Conservation (phyloP, 1,139 yeast genomes). For the Hanseniaspora sp. region DNA sequence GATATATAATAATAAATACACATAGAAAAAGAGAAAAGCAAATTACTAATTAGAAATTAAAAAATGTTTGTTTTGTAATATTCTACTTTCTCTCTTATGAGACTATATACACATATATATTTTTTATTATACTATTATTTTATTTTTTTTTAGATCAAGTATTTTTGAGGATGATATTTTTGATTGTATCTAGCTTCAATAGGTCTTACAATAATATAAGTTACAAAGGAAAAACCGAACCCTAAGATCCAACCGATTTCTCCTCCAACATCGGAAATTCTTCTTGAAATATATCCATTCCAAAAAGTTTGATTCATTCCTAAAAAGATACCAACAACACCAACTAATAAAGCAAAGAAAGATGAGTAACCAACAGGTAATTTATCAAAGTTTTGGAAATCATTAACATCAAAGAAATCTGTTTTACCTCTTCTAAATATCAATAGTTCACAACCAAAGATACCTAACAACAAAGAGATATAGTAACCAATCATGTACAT, state of each 20-base stretch:
- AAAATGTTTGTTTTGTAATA: too few species aligned
- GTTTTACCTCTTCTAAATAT: constrained; percentile 51
- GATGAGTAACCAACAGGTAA: constrained; percentile 76
- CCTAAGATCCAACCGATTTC: constrained; percentile 83
- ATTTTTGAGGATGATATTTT: constrained; percentile 3
- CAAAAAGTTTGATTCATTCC: constrained; percentile 87
- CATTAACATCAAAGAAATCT: constrained; percentile 50
- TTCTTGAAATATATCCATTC: constrained; percentile 51
- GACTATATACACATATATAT: background rate
- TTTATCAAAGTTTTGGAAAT: constrained; percentile 43
- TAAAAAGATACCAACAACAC: constrained; percentile 71
- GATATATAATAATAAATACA: too few species aligned
- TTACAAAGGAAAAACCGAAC: constrained; percentile 57
- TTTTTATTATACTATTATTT: too few species aligned
- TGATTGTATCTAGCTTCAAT: constrained; percentile 60
- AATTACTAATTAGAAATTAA: too few species aligned
- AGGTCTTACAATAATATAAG: constrained; percentile 50
- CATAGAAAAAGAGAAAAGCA: too few species aligned
- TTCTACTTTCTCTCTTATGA: background rate
- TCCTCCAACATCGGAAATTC: constrained; percentile 61
- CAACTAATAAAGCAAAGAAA: constrained; percentile 62
- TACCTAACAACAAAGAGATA: constrained; percentile 70
- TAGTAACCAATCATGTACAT: constrained; percentile 86
- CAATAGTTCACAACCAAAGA: constrained; percentile 65
- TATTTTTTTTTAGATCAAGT: background rate